Evolutionary conservation across 805 yeast genomes (phyloP).

Genomic region (Candida khao-thaluensis): DNA sequence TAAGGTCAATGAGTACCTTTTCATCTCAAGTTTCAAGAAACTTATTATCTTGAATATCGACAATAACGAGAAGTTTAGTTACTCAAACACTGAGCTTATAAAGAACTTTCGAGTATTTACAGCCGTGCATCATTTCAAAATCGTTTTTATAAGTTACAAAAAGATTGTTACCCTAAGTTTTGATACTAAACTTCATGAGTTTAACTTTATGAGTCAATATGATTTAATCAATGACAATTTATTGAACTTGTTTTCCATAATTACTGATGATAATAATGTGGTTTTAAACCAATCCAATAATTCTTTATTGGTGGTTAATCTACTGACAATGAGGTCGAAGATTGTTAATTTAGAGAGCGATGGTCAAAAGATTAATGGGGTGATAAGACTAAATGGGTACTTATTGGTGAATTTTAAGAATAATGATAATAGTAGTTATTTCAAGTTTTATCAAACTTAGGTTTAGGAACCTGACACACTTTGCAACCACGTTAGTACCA

Average conservation of each 20-base stretch:
- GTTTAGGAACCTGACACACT: too few species aligned
- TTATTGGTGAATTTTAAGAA: slow-evolving; percentile 13
- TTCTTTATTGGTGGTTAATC: slow-evolving; percentile 12
- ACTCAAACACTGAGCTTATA: slow-evolving; percentile 12
- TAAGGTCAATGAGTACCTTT: slow-evolving; percentile 11
- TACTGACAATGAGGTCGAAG: slow-evolving; percentile 7
- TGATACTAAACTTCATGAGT: slow-evolving; percentile 5
- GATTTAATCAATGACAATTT: slow-evolving; percentile 14
- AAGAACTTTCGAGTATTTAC: slow-evolving; percentile 14
- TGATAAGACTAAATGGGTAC: slow-evolving; percentile 12
- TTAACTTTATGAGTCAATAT: slow-evolving; percentile 8
- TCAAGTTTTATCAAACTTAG: slow-evolving; percentile 14
- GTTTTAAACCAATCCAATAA: slow-evolving; percentile 15
- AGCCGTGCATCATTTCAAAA: slow-evolving; percentile 10
- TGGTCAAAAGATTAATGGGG: slow-evolving; percentile 16
- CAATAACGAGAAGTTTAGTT: slow-evolving; percentile 11
- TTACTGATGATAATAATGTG: slow-evolving; percentile 12
- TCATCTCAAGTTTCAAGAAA: slow-evolving; percentile 16
- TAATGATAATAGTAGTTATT: slow-evolving; percentile 13
- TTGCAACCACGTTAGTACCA: too few species aligned
- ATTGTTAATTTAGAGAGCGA: slow-evolving; percentile 7
- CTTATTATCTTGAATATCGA: slow-evolving; percentile 12
- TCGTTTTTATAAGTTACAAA: slow-evolving; percentile 12
- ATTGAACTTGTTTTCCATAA: slow-evolving; percentile 13
- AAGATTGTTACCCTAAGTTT: slow-evolving; percentile 5